These are phyloP conservation scores for Mrakia gelida DNA, from an alignment of 768 basidiomycete genomes.

Conservation along the genomic window DNA sequence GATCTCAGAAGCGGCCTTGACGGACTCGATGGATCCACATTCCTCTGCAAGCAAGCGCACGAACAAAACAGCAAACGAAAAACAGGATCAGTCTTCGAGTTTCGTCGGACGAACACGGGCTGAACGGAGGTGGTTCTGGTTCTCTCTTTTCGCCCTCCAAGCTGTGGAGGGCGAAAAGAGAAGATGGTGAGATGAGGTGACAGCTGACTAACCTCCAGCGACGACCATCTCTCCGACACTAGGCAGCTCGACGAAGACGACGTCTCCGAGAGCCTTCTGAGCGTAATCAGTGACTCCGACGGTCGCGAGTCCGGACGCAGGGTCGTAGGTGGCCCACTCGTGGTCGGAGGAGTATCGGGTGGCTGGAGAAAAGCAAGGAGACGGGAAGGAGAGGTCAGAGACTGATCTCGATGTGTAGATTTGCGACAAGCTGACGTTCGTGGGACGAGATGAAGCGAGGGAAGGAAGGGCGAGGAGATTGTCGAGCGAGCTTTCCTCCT, in stretches of 20 bases:
- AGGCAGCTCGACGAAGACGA: conserved; percentile 94
- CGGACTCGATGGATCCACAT: conserved; percentile 91
- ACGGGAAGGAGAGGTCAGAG: too few species aligned
- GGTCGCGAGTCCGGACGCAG: conserved; percentile 67
- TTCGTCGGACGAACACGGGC: not conserved
- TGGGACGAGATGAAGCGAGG: too few species aligned
- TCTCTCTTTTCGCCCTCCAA: not conserved
- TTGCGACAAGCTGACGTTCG: too few species aligned
- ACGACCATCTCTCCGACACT: conserved; percentile 57
- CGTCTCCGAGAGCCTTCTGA: conserved; percentile 85
- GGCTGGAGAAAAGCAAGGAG: conserved; percentile 48
- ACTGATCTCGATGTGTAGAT: too few species aligned
- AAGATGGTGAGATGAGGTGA: too few species aligned
- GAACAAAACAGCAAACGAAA: not conserved
- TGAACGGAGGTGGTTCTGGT: not conserved
- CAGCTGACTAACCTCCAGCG: conserved; percentile 63
- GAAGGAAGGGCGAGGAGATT: too few species aligned
- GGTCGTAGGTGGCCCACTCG: conserved; percentile 77
- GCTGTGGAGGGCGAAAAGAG: not conserved
- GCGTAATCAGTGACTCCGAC: conserved; percentile 89
- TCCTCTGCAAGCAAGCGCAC: conserved; percentile 54
- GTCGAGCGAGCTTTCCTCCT: too few species aligned
- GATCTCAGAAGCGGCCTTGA: conserved; percentile 94
- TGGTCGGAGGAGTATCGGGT: conserved; percentile 82
- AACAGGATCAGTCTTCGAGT: not conserved